Evolutionary conservation across 2,329 filamentous ascomycete genomes (phyloP).

Genomic region (Fusarium redolens): DNA sequence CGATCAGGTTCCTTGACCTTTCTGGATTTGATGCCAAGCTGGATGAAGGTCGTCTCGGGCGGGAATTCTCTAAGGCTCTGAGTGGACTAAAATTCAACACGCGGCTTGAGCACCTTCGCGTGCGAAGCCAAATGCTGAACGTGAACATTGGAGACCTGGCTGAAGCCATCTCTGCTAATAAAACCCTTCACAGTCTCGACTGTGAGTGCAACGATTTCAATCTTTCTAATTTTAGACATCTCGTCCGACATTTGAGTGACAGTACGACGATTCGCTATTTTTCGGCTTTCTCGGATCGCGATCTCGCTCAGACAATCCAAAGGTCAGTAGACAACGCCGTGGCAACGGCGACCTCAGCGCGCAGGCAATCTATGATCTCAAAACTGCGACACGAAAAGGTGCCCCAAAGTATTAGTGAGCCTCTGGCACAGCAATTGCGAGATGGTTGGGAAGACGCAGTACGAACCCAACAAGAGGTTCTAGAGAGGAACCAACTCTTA

Average conservation of each 20-base stretch:
- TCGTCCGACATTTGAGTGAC: slow-evolving; percentile 57
- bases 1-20: slow-evolving; percentile 65
- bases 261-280: slow-evolving; percentile 59
- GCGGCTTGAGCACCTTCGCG: slow-evolving; percentile 61
- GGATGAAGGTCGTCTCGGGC: slow-evolving; percentile 67
- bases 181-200: slow-evolving; percentile 63
- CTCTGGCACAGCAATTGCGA: slow-evolving; percentile 52
- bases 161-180: slow-evolving; percentile 61
- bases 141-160: slow-evolving; percentile 65
- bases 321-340: slow-evolving; percentile 49
- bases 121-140: slow-evolving; percentile 67
- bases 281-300: slow-evolving; percentile 54
- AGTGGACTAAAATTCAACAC: slow-evolving; percentile 59
- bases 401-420: slow-evolving; percentile 45
- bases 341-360: slow-evolving; percentile 41
- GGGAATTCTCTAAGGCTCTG: slow-evolving; percentile 63
- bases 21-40: slow-evolving; percentile 68
- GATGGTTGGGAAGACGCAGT: slow-evolving; percentile 54
- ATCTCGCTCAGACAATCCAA: slow-evolving; percentile 51
- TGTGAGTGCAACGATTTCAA: slow-evolving; percentile 67
- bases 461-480: slow-evolving; percentile 48
- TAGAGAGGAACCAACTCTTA: slow-evolving; percentile 51
- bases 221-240: slow-evolving; percentile 61
- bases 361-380: slow-evolving; percentile 51
- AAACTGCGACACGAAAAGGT: slow-evolving; percentile 50